phyloP scores from a whole-genome alignment of 2,329 filamentous ascomycete species.

The Xylaria sp. region DNA sequence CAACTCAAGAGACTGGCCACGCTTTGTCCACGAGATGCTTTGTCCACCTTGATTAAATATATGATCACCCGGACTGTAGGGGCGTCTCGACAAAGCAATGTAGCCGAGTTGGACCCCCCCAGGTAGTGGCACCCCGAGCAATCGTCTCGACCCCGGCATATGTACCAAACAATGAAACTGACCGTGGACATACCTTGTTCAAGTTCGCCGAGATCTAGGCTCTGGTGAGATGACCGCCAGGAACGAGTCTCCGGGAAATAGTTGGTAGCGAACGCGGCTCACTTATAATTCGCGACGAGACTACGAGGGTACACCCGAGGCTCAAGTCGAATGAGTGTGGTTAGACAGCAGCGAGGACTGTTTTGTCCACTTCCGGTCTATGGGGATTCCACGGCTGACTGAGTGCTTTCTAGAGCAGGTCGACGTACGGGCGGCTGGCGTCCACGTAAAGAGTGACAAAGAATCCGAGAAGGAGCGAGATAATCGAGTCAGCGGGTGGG shows the following conservation, averaged over 20 bases:
- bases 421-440: conserved; percentile 35
- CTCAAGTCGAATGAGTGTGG: conserved; percentile 24
- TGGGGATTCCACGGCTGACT: conserved; percentile 19
- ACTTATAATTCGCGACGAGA: conserved; percentile 24
- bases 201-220: conserved; percentile 4
- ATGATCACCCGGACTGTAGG: no score
- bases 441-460: conserved; percentile 32
- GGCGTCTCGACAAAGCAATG: not conserved
- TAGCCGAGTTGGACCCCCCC: no score
- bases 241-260: conserved; percentile 13
- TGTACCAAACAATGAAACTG: conserved; percentile 8
- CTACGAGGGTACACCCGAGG: conserved; percentile 13
- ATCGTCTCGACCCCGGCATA: no score
- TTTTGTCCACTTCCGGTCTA: conserved; percentile 23
- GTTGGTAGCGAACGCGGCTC: conserved; percentile 12
- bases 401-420: conserved; percentile 33
- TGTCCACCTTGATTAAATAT: no score
- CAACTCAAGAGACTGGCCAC: not conserved
- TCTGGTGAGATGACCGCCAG: not conserved
- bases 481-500: conserved; percentile 31
- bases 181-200: conserved; percentile 18
- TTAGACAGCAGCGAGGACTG: conserved; percentile 28
- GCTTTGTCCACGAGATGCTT: conserved; percentile 16
- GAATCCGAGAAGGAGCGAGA: conserved; percentile 27
- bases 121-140: no score